phyloP scores from a whole-genome alignment of 2,329 filamentous ascomycete species.

The Verticillium nubilum region DNA sequence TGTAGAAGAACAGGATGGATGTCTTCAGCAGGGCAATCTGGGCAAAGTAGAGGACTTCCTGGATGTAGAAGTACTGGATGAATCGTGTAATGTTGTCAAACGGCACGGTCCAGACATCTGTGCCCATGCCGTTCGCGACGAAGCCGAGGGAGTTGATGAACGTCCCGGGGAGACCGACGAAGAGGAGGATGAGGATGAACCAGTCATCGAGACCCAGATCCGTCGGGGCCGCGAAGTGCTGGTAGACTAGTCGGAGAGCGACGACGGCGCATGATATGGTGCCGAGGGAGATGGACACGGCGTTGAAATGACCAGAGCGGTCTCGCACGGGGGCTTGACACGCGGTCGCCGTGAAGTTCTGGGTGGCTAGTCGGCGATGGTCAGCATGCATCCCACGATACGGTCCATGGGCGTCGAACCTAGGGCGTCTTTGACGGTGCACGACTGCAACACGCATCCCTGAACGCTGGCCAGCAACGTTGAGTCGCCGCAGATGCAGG shows the following conservation, averaged over 20 bases:
- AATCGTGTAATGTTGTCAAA: slow-evolving; percentile 36
- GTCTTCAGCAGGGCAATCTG: slow-evolving; percentile 42
- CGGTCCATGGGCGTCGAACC: slow-evolving; percentile 14
- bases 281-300: slow-evolving; percentile 25
- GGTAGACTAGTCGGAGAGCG: slow-evolving; percentile 32
- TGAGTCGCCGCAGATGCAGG: slow-evolving; percentile 25
- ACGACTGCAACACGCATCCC: slow-evolving; percentile 18
- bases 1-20: slow-evolving; percentile 48
- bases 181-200: slow-evolving; percentile 22
- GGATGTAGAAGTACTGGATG: slow-evolving; percentile 34
- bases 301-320: slow-evolving; percentile 25
- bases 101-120: slow-evolving; percentile 44
- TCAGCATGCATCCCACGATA: not conserved
- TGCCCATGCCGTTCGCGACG: slow-evolving; percentile 37
- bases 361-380: slow-evolving; percentile 6
- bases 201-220: slow-evolving; percentile 33
- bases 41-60: slow-evolving; percentile 39
- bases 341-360: slow-evolving; percentile 15
- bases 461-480: slow-evolving; percentile 17
- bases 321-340: slow-evolving; percentile 22
- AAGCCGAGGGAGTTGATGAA: slow-evolving; percentile 25
- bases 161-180: slow-evolving; percentile 21
- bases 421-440: slow-evolving; percentile 23
- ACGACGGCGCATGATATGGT: slow-evolving; percentile 33
- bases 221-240: slow-evolving; percentile 25